Base-by-base conservation (phyloP, 768 basidiomycete species). In the Coprinellus micaceus region DNA sequence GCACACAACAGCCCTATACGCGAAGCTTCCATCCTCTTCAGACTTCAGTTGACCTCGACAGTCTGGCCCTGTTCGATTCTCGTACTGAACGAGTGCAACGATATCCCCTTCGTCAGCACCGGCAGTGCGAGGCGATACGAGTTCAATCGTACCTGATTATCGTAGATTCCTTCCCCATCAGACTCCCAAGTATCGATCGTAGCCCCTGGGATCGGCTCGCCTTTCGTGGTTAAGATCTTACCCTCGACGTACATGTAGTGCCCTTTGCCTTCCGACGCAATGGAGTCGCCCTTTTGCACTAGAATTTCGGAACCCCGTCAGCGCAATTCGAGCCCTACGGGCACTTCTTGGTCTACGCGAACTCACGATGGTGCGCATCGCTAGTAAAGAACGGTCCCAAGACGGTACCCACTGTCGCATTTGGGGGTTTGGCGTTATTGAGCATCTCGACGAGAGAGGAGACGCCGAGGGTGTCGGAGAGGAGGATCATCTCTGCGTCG, bases 261-360 rank as follows among this genome's bases (percentile, higher is more conserved):
- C 21, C 91, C 92, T 69, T 90, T 92, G 55, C 88, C 91, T 68
- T 93, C 91, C 0, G 90, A 90, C 6, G 92, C 90, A 51, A 94
- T 94, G 10, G 85, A 83, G 1, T 79, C 89, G 4, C 91, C 91
- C 5, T 78, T 68, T 22, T 75, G 68, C 54, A 91, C 89, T 91
- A 58, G 15, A 7, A 40, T 24, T 13, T 15, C 30, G 24, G 25
- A 36, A 19, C 17, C 37, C 15, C 40, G 7, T 12, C 2, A n/a
- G 19, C 15, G 30, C 15, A 12, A 40, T 60, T 10, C 54, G 54
- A 13, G 7, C 28, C 36, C 17, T n/a, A n/a, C n/a, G n/a, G n/a
- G n/a, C n/a, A n/a, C n/a, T n/a, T n/a, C n/a, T n/a, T n/a, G n/a
- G n/a, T n/a, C n/a, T n/a, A n/a, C n/a, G n/a, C 12, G 17, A 26